These are phyloP conservation scores for Funneliformis geosporum DNA, from an alignment of 192 early-diverging fungal genomes.

Conservation along the genomic window DNA sequence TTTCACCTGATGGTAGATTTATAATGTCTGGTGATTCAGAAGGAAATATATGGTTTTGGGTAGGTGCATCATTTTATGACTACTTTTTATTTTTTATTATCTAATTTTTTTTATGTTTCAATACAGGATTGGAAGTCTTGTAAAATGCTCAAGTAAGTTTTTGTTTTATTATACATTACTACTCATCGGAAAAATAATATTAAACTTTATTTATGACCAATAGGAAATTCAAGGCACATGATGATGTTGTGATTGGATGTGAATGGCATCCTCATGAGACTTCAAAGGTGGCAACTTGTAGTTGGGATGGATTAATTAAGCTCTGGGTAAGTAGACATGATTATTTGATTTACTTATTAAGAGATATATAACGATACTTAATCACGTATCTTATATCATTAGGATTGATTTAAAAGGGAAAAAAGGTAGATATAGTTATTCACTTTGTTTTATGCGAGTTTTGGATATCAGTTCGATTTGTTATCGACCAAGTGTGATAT, in stretches of 20 bases:
- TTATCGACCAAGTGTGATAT: no score
- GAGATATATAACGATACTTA: not conserved
- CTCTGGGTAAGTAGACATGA: conserved; percentile 62
- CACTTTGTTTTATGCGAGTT: no score
- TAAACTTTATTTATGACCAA: not conserved
- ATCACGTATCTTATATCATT: not conserved
- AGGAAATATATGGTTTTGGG: conserved; percentile 93
- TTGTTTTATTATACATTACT: not conserved
- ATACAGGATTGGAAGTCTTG: conserved; percentile 85
- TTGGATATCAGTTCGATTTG: no score
- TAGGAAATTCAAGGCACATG: conserved; percentile 87
- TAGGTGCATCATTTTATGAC: not conserved
- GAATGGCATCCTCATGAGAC: conserved; percentile 98
- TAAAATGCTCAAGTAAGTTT: conserved; percentile 66
- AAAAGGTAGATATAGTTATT: no score
- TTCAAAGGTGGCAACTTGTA: conserved; percentile 88
- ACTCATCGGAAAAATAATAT: not conserved
- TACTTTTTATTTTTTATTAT: not conserved
- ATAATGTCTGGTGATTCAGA: conserved; percentile 89
- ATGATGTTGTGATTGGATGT: conserved; percentile 83
- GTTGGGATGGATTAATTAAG: conserved; percentile 96
- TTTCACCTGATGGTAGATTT: conserved; percentile 89
- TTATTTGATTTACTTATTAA: not conserved
- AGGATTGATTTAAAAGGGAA: not conserved
- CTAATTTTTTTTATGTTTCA: not conserved